Evolutionary conservation across 2,329 filamentous ascomycete genomes (phyloP), one percentile per base, ranked within the genome.

Genomic region (Aureobasidium leucospermi): DNA sequence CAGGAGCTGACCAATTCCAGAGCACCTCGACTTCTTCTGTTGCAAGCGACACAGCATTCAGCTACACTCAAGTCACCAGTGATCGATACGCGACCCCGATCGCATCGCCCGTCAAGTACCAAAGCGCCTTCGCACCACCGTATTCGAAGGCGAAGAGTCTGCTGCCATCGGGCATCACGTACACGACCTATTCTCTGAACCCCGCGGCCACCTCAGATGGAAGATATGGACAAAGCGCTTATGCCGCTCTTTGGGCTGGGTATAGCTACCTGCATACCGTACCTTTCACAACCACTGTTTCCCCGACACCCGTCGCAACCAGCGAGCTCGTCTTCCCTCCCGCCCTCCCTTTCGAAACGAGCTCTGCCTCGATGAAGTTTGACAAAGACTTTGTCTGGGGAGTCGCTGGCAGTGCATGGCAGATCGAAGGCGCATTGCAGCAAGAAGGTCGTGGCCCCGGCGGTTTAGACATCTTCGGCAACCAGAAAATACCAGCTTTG

Each of bases 281-380:
- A 7, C 41, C 51, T 13, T 53, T 32, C 23, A 45, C n/a, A 2
- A 81, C 81, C 0, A 85, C 81, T 0, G 81, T 81, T 1, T 74
- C 72, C 4, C 80, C 82, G 0, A 85, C 81, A 0, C 75, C 81
- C 0, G 69, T 85, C 1, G 78, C 81, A 0, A 80, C 74, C 1
- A 78, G 71, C 58, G 80, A 85, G 61, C 73, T 85, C 1, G 70
- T 84, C 5, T 73, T 82, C 0, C 82, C 82, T 0, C 19, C 19
- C 19, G 19, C 19, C 19, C 19, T 19, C 19, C 19, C 19, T 19
- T 19, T 19, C 19, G 19, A 19, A 19, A 19, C 19, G 19, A 19
- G 19, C 19, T 81, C 82, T 42, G 19, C 19, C 19, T 19, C 19
- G 19, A 19, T 19, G 19, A 19, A 19, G 19, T 19, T 19, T 19